These are phyloP conservation scores for Botrytis byssoidea DNA, from an alignment of 2,329 filamentous ascomycete genomes.

Conservation along the genomic window DNA sequence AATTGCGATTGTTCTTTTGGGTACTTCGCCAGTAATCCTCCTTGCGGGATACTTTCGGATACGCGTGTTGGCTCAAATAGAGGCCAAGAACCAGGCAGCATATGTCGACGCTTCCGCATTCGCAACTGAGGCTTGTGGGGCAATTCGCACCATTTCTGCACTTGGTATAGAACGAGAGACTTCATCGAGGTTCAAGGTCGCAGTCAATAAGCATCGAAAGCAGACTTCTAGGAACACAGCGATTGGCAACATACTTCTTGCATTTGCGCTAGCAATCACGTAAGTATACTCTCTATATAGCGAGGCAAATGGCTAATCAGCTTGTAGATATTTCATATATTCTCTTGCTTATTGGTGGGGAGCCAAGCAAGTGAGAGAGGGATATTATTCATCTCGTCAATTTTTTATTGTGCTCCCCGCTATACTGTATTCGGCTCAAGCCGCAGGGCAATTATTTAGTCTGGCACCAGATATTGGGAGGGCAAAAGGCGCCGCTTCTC, in stretches of 20 bases:
- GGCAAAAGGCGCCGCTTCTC: slow-evolving; percentile 59
- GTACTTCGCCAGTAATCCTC: slow-evolving; percentile 66
- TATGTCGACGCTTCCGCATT: slow-evolving; percentile 63
- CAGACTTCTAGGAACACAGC: slow-evolving; percentile 52
- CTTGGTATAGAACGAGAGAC: slow-evolving; percentile 54
- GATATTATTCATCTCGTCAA: slow-evolving; percentile 61
- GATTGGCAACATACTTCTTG: slow-evolving; percentile 58
- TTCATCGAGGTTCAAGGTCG: slow-evolving; percentile 52
- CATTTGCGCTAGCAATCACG: slow-evolving; percentile 47
- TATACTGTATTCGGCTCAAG: slow-evolving; percentile 69
- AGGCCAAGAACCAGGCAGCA: slow-evolving; percentile 61
- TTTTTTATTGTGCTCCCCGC: slow-evolving; percentile 74
- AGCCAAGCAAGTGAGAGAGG: slow-evolving; percentile 62
- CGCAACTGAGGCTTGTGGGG: slow-evolving; percentile 66
- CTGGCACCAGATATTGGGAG: slow-evolving; percentile 73
- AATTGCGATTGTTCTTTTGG: slow-evolving; percentile 70
- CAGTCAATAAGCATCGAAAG: slow-evolving; percentile 50
- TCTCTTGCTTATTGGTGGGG: slow-evolving; percentile 82
- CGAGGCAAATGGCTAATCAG: slow-evolving; percentile 38
- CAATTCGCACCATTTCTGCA: slow-evolving; percentile 60
- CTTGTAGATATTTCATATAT: slow-evolving; percentile 66
- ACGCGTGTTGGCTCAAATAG: slow-evolving; percentile 58
- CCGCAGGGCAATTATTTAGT: slow-evolving; percentile 73
- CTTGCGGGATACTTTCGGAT: slow-evolving; percentile 69
- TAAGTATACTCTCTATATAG: slow-evolving; percentile 15